phyloP scores from a whole-genome alignment of 768 basidiomycete species.

The Dacryopinax spathularia region DNA sequence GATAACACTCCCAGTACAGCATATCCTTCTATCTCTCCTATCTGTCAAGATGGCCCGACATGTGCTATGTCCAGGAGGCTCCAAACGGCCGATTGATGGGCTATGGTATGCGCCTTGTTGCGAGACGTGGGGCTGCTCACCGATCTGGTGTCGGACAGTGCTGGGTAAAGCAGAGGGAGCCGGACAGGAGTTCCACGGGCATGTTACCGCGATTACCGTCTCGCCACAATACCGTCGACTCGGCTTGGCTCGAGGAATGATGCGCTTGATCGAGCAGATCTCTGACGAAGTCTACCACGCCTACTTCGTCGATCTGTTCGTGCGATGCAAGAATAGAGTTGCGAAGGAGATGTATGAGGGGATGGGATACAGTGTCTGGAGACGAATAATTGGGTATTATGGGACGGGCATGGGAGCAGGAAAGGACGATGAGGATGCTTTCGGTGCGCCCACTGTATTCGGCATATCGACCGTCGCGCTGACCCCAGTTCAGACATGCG shows the following conservation, averaged over 20 bases:
- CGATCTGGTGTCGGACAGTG: conserved; percentile 36
- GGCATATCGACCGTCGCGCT: background rate
- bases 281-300: conserved; percentile 69
- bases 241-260: conserved; percentile 73
- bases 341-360: conserved; percentile 88
- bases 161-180: conserved; percentile 84
- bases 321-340: conserved; percentile 69
- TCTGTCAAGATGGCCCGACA: conserved; percentile 80
- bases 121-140: background rate
- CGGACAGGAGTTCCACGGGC: conserved; percentile 72
- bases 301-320: conserved; percentile 91
- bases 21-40: conserved; percentile 82
- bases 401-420: conserved; percentile 53
- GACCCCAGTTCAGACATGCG: conserved; percentile 28
- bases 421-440: conserved; percentile 77
- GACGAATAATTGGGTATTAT: conserved; percentile 83
- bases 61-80: conserved; percentile 70
- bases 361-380: conserved; percentile 84
- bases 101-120: conserved; percentile 52
- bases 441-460: conserved; percentile 45
- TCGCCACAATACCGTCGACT: conserved; percentile 86
- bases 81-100: conserved; percentile 79
- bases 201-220: conserved; percentile 89
- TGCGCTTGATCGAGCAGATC: conserved; percentile 70
- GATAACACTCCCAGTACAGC: conserved; percentile 44